phyloP scores from a whole-genome alignment of 2,329 filamentous ascomycete species.

The Aphanocladium album region DNA sequence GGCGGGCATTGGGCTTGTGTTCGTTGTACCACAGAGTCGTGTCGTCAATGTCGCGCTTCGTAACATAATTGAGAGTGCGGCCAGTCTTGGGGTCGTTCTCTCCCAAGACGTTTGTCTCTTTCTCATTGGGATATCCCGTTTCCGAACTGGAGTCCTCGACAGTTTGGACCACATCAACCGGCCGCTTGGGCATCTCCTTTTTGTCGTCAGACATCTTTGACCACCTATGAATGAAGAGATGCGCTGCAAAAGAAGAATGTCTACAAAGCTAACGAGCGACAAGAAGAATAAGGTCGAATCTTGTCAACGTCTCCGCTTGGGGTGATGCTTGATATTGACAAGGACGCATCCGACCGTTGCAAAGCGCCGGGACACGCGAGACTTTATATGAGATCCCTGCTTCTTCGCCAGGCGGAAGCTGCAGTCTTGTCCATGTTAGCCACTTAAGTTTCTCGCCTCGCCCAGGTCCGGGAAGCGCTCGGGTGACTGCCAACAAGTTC shows the following conservation, averaged over 20 bases:
- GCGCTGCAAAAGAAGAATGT: not conserved
- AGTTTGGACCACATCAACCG: not conserved
- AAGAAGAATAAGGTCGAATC: not conserved
- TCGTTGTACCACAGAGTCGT: slow-evolving; percentile 21
- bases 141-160: not conserved
- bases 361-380: not conserved
- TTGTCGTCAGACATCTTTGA: not conserved
- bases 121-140: not conserved
- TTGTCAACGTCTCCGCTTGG: not conserved
- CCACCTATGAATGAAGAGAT: not conserved
- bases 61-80: slow-evolving; percentile 12
- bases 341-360: not conserved
- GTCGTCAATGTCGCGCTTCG: slow-evolving; percentile 19
- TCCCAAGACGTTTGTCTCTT: not conserved
- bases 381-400: not conserved
- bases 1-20: slow-evolving; percentile 16
- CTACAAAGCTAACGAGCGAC: not conserved
- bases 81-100: not conserved
- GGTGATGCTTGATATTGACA: not conserved
- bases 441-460: not conserved
- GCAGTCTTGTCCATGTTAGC: not conserved
- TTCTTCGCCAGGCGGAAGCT: not conserved
- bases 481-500: not conserved
- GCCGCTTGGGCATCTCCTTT: not conserved
- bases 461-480: not conserved